Evolutionary conservation across 2,329 filamentous ascomycete genomes (phyloP).

Genomic region (Anthostomella pinea): DNA sequence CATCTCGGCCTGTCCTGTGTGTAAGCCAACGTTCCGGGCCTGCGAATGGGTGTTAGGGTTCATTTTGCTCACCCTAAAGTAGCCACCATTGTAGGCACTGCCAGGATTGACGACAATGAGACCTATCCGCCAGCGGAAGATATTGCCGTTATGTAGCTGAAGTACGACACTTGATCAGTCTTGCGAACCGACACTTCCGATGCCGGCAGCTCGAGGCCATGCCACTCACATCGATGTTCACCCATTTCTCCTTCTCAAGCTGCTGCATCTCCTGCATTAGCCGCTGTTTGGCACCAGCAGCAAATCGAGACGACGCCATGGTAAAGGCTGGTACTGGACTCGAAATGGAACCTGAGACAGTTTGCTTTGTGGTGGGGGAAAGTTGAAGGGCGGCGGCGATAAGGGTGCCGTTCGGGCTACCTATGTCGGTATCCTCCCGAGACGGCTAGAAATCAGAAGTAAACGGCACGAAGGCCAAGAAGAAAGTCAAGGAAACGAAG

Average conservation of each 20-base stretch:
- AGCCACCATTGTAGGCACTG: slow-evolving; percentile 87
- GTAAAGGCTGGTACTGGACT: no score
- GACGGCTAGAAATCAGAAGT: no score
- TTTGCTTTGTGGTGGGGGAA: no score
- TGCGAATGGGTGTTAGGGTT: no score
- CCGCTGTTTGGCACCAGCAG: slow-evolving; percentile 65
- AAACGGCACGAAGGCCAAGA: no score
- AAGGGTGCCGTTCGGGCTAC: no score
- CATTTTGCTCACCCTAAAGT: slow-evolving; percentile 74
- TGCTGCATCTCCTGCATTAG: slow-evolving; percentile 85
- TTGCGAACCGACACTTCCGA: slow-evolving; percentile 7
- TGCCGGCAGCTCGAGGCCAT: slow-evolving; percentile 1
- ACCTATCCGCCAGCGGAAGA: slow-evolving; percentile 83
- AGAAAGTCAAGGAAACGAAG: no score
- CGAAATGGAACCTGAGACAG: no score
- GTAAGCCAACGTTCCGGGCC: no score
- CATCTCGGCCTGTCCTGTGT: slow-evolving; percentile 71
- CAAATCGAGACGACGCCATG: slow-evolving; percentile 27
- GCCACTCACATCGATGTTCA: slow-evolving; percentile 76
- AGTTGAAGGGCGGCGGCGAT: no score
- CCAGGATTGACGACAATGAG: slow-evolving; percentile 92
- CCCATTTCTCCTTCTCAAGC: slow-evolving; percentile 88
- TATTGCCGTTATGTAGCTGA: slow-evolving; percentile 78
- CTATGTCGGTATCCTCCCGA: no score
- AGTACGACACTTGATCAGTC: no score